Evolutionary conservation across 768 basidiomycete species (phyloP).

Genomic region (Phanerochaete carnosa): DNA sequence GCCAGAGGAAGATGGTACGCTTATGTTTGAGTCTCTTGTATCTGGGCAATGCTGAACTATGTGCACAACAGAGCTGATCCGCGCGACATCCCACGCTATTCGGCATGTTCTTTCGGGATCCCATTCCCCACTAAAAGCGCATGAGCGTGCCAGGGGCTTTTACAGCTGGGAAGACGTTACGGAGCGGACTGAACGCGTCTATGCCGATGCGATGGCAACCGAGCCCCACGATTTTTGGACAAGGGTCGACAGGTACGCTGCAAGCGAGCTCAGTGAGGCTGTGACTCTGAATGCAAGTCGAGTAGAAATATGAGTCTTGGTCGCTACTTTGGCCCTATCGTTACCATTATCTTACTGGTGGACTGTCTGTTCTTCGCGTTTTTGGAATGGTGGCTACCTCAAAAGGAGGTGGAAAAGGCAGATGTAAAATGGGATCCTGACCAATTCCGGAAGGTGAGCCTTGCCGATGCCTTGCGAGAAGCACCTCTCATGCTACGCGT

Average conservation of each 20-base stretch:
- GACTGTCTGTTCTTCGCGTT: conserved; percentile 85
- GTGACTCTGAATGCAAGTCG: conserved; percentile 51
- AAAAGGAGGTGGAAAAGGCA: conserved; percentile 75
- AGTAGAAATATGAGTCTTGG: conserved; percentile 48
- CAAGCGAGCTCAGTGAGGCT: no score
- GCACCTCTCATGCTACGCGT: no score
- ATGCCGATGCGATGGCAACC: conserved; percentile 60
- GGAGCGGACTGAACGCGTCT: conserved; percentile 79
- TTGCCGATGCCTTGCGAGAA: background rate
- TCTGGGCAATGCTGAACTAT: background rate
- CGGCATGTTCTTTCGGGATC: conserved; percentile 57
- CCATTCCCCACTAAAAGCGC: conserved; percentile 75
- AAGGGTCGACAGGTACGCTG: conserved; percentile 64
- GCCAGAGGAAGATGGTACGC: conserved; percentile 88
- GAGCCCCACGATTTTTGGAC: conserved; percentile 71
- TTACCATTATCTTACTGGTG: conserved; percentile 83
- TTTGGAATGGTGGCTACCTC: conserved; percentile 82
- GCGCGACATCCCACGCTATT: conserved; percentile 81
- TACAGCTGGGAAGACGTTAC: conserved; percentile 87
- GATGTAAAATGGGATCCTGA: conserved; percentile 55
- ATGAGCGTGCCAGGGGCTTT: conserved; percentile 73
- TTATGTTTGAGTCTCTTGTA: background rate
- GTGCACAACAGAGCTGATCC: conserved; percentile 68
- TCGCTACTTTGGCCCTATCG: conserved; percentile 80
- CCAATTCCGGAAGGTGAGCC: conserved; percentile 30